A percentile compares a stretch with the other conserved stretches of the same genome.
These are phyloP conservation scores for Isoetes taiwanensis DNA, from an alignment of 75 land plant genomes.

Conservation along the genomic window DNA sequence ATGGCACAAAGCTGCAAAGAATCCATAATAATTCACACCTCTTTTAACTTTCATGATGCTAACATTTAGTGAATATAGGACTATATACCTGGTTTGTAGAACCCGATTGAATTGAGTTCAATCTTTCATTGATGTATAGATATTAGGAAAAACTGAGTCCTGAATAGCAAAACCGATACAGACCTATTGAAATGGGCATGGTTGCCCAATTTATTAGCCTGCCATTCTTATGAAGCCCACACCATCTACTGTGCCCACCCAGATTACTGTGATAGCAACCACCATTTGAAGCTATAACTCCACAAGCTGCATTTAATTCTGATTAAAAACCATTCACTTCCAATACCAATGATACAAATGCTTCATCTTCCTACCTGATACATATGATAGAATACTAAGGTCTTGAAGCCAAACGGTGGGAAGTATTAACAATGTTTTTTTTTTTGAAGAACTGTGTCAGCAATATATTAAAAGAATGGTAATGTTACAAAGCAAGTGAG, in stretches of 20 bases:
- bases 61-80: background rate
- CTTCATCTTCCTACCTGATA: constrained; percentile 56
- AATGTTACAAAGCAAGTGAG: too few relatives aligned
- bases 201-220: constrained; percentile 25
- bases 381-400: constrained; percentile 50
- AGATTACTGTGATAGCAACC: constrained; percentile 43
- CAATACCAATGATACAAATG: too few relatives aligned
- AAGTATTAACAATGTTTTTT: constrained; percentile 47
- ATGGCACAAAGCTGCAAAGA: constrained; percentile 40
- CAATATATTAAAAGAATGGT: too few relatives aligned
- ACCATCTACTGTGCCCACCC: constrained; percentile 56
- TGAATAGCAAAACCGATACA: constrained; percentile 77
- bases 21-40: background rate
- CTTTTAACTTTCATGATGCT: too few relatives aligned
- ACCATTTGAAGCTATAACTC: constrained; percentile 64
- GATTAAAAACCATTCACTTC: too few relatives aligned
- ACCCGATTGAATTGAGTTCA: constrained; percentile 38
- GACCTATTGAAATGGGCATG: constrained; percentile 67
- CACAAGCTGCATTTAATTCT: constrained; percentile 48
- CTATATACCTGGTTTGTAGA: constrained; percentile 40
- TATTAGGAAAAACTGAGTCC: constrained; percentile 89
- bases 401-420: constrained; percentile 71
- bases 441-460: too few relatives aligned
- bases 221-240: constrained; percentile 33
- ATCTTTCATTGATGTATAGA: constrained; percentile 63